Evolutionary conservation across 352 stramenopile species (phyloP), one percentile per base, ranked within the genome.

Genomic region (Phytophthora nicotianae): DNA sequence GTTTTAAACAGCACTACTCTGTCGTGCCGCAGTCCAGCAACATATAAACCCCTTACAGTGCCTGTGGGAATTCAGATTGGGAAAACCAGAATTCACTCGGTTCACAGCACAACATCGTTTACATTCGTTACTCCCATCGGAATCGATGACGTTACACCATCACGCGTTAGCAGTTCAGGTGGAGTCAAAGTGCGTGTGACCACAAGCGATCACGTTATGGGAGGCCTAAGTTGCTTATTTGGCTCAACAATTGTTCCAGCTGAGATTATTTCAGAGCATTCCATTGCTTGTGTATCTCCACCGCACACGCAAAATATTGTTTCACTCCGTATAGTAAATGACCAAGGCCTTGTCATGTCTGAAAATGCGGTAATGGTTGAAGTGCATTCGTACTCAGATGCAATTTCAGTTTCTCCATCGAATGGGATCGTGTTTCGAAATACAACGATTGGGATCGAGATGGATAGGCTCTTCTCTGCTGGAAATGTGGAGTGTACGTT

Each of bases 341-440:
- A 47, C 7, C 51, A 53, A 5, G 17, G 20, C 26, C 33, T 17
- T 17, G 35, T 60, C 5, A 37, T 79, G 10, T 84, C 76, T 26
- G 62, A 77, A 51, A 88, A 88, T 17, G 63, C 69, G 4, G 4
- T 84, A 19, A 47, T 70, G 20, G 50, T 88, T 9, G 62, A 79
- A 42, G 74, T 70, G 50, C 72, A 75, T 40, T 42, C 23, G 19
- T 50, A 50, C 3, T 2, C 43, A 26, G 58, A 52, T 2, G 10
- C 27, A 7, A 50, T 62, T 29, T 50, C 19, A 3, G 38, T 86
- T 11, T 63, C 51, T 23, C 71, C 76, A 33, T 37, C 43, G 0
- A 76, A 64, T 58, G 58, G 69, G 5, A 58, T 86, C 5, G 47
- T 88, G 16, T 65, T 79, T 35, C 45, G 40, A 9, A 61, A 59